Base-by-base conservation (phyloP, 2,329 filamentous ascomycete genomes). In the Fusarium goolgardi region DNA sequence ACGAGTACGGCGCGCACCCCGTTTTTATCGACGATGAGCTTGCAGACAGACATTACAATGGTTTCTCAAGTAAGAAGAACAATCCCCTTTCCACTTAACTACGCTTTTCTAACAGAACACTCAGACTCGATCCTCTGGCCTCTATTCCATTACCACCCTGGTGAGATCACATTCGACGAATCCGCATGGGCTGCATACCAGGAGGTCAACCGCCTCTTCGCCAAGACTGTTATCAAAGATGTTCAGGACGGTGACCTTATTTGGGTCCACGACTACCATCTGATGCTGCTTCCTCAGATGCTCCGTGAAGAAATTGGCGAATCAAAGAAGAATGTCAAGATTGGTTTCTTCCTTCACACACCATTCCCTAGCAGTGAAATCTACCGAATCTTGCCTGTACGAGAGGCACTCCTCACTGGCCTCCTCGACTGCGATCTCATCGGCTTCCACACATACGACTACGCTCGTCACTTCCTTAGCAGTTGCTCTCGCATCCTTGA, bases 391-490 rank as follows among this genome's bases (percentile, higher is more conserved):
- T 84, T 98, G 11, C 96, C 96, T 1, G 95, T 98, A 31, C 89
- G 96, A 67, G 94, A 97, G 77, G 90, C 93, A 74, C 89, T 98
- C 51, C 86, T 99, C 44, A 86, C 91, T 49, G 94, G 96, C 57
- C 89, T 98, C 39, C 85, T 99, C 34, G 91, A 97, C 77, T 97
- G 95, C 82, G 96, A 98, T 77, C 83, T 99, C 62, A 93, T 98
- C 76, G 96, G 96, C 32, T 98, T 99, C 84, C 96, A 99, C 81
- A 99, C 96, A 29, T 98, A 97, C 82, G 95, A 98, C 81, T 99
- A 99, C 76, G 95, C 94, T n/a, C 88, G 96, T 53, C 96, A 99
- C 81, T 99, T 98, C 82, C 82, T 99, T 71, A 97, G 94, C 81
- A 95, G 92, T 77, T 98, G 96, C 81, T 95, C 94, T n/a, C 91